Evolutionary conservation across 192 early-diverging fungal genomes (phyloP).

Genomic region (Coemansia sp.): DNA sequence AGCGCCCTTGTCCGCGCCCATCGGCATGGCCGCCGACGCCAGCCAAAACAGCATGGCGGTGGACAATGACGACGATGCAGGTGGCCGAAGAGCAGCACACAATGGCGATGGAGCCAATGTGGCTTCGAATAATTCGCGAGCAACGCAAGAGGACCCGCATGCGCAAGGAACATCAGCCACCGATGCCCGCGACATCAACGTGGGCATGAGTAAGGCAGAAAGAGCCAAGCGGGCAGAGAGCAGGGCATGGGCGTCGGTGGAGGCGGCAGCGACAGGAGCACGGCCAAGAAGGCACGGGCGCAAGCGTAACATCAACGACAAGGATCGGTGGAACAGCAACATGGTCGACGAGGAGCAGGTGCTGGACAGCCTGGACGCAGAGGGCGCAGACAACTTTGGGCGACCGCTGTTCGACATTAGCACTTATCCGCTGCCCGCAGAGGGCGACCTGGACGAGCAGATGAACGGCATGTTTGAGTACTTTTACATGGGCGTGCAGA

Average conservation of each 20-base stretch:
- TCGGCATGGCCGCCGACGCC: constrained; percentile 1
- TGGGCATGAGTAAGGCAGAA: background rate
- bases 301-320: constrained; percentile 18
- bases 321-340: constrained; percentile 17
- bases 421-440: constrained; percentile 32
- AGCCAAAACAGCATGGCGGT: background rate
- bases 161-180: background rate
- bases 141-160: background rate
- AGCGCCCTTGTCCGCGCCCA: background rate
- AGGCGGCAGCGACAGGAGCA: background rate
- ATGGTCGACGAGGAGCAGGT: constrained; percentile 43
- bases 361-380: constrained; percentile 34
- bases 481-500: constrained; percentile 54
- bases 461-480: constrained; percentile 54
- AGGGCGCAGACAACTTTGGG: constrained; percentile 46
- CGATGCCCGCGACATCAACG: background rate
- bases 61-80: constrained; percentile 1
- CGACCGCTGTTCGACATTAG: constrained; percentile 39
- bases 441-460: constrained; percentile 43
- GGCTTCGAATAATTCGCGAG: background rate
- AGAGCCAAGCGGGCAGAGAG: background rate
- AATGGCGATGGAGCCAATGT: background rate
- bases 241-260: background rate
- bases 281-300: background rate
- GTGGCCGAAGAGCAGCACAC: background rate